Conservation (phyloP, 345 rosid genomes). For the Citropsis articulata region DNA sequence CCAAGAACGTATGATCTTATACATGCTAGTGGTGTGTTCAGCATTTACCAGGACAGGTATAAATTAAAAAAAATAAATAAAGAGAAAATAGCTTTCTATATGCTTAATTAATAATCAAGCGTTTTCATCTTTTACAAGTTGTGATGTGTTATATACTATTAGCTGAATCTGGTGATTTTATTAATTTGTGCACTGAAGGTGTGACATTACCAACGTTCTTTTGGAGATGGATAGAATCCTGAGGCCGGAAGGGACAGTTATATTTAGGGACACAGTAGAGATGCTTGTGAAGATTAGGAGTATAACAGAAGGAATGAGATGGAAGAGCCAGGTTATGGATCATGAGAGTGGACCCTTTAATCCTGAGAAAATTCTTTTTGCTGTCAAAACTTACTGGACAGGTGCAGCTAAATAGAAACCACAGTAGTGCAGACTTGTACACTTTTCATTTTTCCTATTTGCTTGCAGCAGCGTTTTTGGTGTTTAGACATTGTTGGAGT, state of each 20-base stretch:
- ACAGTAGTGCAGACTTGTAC: constrained; percentile 19
- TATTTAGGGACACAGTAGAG: constrained; percentile 91
- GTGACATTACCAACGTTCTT: constrained; percentile 70
- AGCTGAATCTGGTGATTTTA: constrained; percentile 5
- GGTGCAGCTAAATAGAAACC: constrained; percentile 44
- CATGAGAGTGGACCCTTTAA: constrained; percentile 95
- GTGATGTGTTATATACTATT: not conserved
- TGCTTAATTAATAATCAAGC: not conserved
- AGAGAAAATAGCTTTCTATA: no score
- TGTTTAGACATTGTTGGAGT: not conserved
- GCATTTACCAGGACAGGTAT: constrained; percentile 79
- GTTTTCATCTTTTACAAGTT: not conserved
- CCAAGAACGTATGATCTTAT: constrained; percentile 97
- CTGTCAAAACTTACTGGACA: constrained; percentile 89
- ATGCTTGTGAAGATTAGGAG: constrained; percentile 64
- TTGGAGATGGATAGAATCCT: constrained; percentile 96
- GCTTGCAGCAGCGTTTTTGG: not conserved
- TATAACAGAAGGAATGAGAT: constrained; percentile 79
- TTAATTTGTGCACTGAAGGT: constrained; percentile 41
- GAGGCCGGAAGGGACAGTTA: constrained; percentile 94
- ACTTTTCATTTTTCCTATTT: not conserved
- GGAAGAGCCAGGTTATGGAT: constrained; percentile 77
- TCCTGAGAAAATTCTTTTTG: constrained; percentile 89
- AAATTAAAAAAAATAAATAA: not conserved
- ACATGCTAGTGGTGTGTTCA: constrained; percentile 79